A percentile compares a stretch with the other conserved stretches of the same genome.
phyloP scores from a whole-genome alignment of 306 rosid species.

The Sesbania bispinosa region DNA sequence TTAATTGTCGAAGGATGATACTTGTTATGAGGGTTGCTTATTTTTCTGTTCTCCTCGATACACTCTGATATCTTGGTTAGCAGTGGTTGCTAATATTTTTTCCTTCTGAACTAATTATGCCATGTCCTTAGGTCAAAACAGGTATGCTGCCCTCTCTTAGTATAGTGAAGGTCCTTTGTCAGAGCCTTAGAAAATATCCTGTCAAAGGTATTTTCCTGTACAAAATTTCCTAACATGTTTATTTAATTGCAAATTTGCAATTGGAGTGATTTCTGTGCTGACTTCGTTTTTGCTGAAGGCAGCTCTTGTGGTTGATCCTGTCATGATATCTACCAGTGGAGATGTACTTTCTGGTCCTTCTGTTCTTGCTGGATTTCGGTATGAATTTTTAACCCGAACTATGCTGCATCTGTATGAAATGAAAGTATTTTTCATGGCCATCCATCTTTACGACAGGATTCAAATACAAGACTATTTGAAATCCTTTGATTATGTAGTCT shows the following conservation, averaged over 20 bases:
- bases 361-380: constrained; percentile 67
- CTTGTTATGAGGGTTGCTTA: background rate
- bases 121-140: constrained; percentile 68
- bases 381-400: constrained; percentile 24
- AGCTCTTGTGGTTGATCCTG: constrained; percentile 99
- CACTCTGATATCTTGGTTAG: background rate
- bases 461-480: background rate
- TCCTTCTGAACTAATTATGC: constrained; percentile 23
- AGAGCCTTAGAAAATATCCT: constrained; percentile 62
- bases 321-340: constrained; percentile 93
- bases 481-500: background rate
- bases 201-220: constrained; percentile 59
- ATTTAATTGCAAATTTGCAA: constrained; percentile 20
- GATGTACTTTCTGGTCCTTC: constrained; percentile 74
- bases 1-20: too few relatives aligned
- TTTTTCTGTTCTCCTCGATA: constrained; percentile 11
- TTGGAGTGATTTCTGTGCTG: constrained; percentile 22
- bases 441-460: background rate
- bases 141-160: constrained; percentile 81
- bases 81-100: background rate
- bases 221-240: background rate
- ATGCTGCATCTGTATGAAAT: background rate
- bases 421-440: background rate
- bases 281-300: constrained; percentile 47
- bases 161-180: constrained; percentile 58